phyloP scores from a whole-genome alignment of 352 stramenopile species.

The Phytopythium helicoides region DNA sequence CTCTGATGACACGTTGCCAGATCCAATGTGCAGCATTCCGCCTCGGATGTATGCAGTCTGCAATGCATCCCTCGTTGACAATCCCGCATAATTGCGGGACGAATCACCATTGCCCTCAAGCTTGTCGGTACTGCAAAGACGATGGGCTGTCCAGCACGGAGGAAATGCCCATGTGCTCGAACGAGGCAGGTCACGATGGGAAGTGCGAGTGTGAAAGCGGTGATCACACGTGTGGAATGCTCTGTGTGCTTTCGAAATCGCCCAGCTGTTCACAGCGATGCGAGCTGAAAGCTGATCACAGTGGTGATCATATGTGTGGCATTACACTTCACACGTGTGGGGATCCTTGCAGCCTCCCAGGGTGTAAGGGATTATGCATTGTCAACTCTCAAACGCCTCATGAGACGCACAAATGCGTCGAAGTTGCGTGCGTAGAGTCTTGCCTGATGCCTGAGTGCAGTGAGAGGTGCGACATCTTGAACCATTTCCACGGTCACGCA shows the following conservation, averaged over 20 bases:
- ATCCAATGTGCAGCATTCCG: conserved; percentile 29
- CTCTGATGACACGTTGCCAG: conserved; percentile 56
- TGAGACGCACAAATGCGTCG: conserved; percentile 58
- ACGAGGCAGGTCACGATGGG: conserved; percentile 61
- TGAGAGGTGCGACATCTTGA: conserved; percentile 34
- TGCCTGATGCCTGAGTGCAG: conserved; percentile 66
- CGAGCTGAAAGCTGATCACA: conserved; percentile 40
- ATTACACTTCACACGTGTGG: conserved; percentile 59
- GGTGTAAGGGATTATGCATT: conserved; percentile 44
- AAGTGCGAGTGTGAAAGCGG: conserved; percentile 57
- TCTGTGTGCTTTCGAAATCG: conserved; percentile 39
- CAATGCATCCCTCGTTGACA: conserved; percentile 16
- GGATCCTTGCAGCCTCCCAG: conserved; percentile 36
- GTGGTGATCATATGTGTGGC: conserved; percentile 44
- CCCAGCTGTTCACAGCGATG: conserved; percentile 56
- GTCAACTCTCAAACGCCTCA: conserved; percentile 51
- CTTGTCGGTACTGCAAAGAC: conserved; percentile 51
- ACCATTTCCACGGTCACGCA: conserved; percentile 70
- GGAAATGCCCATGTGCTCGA: conserved; percentile 29
- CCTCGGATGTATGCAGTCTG: conserved; percentile 55
- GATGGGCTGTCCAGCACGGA: conserved; percentile 11
- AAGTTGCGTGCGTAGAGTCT: conserved; percentile 48
- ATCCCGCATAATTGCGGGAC: conserved; percentile 51
- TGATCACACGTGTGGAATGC: conserved; percentile 59
- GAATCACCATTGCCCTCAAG: conserved; percentile 37